Base-by-base conservation (phyloP, 331 rosid genomes). In the Spiraea crenata region DNA sequence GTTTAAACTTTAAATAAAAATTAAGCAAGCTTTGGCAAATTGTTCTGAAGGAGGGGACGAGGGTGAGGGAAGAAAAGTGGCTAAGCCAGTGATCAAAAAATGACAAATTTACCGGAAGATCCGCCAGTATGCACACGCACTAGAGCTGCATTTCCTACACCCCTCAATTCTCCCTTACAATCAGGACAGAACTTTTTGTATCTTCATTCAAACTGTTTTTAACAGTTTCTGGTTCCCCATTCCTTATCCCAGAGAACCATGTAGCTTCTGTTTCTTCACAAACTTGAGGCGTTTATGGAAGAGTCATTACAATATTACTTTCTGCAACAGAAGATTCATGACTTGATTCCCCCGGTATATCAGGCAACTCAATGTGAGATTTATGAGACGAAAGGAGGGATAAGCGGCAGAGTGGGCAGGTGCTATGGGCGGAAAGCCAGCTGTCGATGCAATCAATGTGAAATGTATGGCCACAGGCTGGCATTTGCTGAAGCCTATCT, bases 321-420 rank as follows among this genome's bases (percentile, higher is more conserved):
- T 6, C 71, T 15, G 55, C 67, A 62, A 54, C 37, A 55, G 77
- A 65, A 45, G 69, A 47, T 15, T 44, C 76, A 57, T 37, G 84
- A 58, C 63, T 44, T 17, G 41, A 37, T 52, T 68, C 79, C 12
- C 42, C 67, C 42, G 62, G 68, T 38, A 68, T 10, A 58, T 51
- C 64, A 13, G 67, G 79, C 8, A 40, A 65, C 40, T 68, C 72
- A 59, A 79, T 41, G 12, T 70, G 64, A 37, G 74, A 65, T 42
- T 74, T 77, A 25, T 72, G 50, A 55, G 77, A 37, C 7, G 80
- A 47, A 51, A 84, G 83, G 57, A 84, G 82, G 9, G 83, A 75
- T 63, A 86, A 75, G 76, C 98, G 98, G 75, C 98, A 92, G 76
- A 92, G 98, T 17, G 98, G 98, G 63, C 98, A 92, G 64, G 98